phyloP scores from a whole-genome alignment of 176 grass and related monocot species.

The Phoenix roebelenii region DNA sequence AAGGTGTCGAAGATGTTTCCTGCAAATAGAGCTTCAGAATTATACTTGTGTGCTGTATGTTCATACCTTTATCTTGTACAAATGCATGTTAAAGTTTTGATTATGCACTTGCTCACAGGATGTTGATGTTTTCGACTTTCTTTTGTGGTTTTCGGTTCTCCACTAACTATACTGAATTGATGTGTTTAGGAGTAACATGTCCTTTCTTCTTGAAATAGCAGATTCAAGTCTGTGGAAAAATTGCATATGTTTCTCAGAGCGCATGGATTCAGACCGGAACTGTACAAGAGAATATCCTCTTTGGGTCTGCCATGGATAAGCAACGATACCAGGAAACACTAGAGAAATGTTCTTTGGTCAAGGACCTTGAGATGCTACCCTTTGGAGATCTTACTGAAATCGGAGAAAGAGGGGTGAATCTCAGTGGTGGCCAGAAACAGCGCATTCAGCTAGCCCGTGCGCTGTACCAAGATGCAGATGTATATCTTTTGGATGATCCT shows the following conservation, averaged over 20 bases:
- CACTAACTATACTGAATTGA: background rate
- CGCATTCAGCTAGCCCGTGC: slow-evolving; percentile 19
- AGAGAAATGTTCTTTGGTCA: slow-evolving; percentile 18
- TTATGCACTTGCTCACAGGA: too few species aligned
- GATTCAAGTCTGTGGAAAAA: background rate
- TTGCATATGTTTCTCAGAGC: slow-evolving; percentile 23
- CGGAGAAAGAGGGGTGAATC: slow-evolving; percentile 23
- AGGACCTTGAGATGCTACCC: slow-evolving; percentile 19
- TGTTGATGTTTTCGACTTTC: background rate
- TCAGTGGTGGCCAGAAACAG: slow-evolving; percentile 26
- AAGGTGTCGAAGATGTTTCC: too few species aligned
- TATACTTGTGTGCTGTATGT: too few species aligned
- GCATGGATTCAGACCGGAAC: slow-evolving; percentile 20
- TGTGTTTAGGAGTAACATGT: background rate
- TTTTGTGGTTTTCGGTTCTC: background rate
- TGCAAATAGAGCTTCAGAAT: too few species aligned
- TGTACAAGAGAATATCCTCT: slow-evolving; percentile 14
- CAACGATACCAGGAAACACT: slow-evolving; percentile 12
- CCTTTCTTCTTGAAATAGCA: slow-evolving; percentile 5
- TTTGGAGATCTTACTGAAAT: slow-evolving; percentile 19
- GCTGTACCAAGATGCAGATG: slow-evolving; percentile 16
- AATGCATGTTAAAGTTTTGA: too few species aligned
- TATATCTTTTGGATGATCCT: slow-evolving; percentile 19
- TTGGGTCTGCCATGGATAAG: slow-evolving; percentile 11
- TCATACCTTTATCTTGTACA: too few species aligned